Evolutionary conservation across 164 flowering plant species (phyloP).

Genomic region (Nymphaea colorata): DNA sequence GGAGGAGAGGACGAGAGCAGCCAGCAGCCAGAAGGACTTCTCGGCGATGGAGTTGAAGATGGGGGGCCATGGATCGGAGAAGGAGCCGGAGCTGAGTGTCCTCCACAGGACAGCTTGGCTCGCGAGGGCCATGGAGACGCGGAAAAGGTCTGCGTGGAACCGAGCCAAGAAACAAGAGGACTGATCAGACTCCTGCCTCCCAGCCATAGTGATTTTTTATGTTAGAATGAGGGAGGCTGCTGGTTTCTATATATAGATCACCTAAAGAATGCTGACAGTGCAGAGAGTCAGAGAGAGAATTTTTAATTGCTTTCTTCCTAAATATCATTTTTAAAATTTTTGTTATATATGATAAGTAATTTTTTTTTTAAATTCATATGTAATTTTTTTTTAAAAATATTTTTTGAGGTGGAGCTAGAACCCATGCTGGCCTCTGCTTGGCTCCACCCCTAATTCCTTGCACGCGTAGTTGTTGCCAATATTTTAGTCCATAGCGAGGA

Average conservation of each 20-base stretch:
- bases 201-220: neutral
- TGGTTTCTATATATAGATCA: neutral
- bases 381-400: no score
- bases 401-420: no score
- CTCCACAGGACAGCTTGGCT: conserved; percentile 32
- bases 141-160: conserved; percentile 30
- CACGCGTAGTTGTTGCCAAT: no score
- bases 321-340: neutral
- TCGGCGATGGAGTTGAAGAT: conserved; percentile 8
- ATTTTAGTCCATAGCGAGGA: no score
- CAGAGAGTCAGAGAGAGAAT: no score
- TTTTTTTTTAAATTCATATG: no score
- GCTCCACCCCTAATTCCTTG: no score
- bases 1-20: conserved; percentile 11
- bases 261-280: no score
- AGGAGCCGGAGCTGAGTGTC: conserved; percentile 11
- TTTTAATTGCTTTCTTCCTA: no score
- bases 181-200: neutral
- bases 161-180: conserved; percentile 12
- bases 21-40: conserved; percentile 19
- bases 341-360: no score
- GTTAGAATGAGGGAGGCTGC: neutral
- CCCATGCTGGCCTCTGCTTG: no score
- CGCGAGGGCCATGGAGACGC: conserved; percentile 26
- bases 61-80: conserved; percentile 5